Conservation (phyloP, 805 yeast species). For the Candida tibetensis region DNA sequence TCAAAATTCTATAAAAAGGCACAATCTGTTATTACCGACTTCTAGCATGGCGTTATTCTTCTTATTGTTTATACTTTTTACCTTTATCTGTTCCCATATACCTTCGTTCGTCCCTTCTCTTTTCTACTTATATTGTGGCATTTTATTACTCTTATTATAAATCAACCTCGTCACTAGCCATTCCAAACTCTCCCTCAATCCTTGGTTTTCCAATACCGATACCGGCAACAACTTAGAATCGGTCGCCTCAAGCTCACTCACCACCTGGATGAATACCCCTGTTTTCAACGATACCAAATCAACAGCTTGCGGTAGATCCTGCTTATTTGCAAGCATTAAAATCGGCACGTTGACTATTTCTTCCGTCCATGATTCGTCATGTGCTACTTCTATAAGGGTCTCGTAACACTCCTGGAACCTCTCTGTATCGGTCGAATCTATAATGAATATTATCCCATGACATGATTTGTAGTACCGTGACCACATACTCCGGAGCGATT, state of each 20-base stretch:
- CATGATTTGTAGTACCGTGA: constrained; percentile 77
- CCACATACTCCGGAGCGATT: constrained; percentile 83
- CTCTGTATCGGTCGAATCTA: constrained; percentile 84
- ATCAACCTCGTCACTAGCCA: constrained; percentile 79
- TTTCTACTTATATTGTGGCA: constrained; percentile 60
- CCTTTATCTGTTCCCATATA: too few relatives aligned
- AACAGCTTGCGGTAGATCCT: constrained; percentile 59
- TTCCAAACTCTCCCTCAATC: constrained; percentile 81
- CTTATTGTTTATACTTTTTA: too few relatives aligned
- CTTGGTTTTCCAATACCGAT: constrained; percentile 80
- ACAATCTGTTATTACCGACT: too few relatives aligned
- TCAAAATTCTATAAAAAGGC: too few relatives aligned
- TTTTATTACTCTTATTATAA: constrained; percentile 59
- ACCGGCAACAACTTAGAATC: constrained; percentile 89
- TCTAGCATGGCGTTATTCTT: too few relatives aligned
- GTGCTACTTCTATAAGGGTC: constrained; percentile 49
- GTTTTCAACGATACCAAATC: constrained; percentile 61
- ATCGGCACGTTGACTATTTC: constrained; percentile 69
- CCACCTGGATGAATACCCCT: constrained; percentile 81
- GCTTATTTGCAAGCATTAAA: constrained; percentile 93
- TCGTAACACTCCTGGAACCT: constrained; percentile 80
- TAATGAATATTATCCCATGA: constrained; percentile 89
- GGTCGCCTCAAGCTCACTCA: constrained; percentile 78
- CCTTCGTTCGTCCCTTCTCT: too few relatives aligned
- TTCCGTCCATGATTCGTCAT: constrained; percentile 42